phyloP scores from a whole-genome alignment of 805 yeast genomes.

The Wickerhamomyces xylosicus region DNA sequence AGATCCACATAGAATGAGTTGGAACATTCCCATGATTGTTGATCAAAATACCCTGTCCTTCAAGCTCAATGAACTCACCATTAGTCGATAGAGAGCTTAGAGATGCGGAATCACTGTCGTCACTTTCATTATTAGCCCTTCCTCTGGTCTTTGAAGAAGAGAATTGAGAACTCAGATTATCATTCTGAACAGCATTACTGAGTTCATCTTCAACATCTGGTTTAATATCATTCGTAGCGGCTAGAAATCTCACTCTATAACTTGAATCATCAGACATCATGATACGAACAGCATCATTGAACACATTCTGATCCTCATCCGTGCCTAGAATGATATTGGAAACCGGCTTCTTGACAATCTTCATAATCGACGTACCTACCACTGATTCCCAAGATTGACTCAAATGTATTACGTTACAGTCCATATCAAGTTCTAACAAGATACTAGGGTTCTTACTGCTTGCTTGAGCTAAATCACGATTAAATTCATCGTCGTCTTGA shows the following conservation, averaged over 20 bases:
- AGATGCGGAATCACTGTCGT: slow-evolving; percentile 22
- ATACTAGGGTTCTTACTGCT: slow-evolving; percentile 64
- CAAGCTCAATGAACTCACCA: slow-evolving; percentile 61
- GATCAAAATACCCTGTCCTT: slow-evolving; percentile 88
- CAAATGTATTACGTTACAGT: slow-evolving; percentile 66
- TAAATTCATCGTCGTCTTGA: slow-evolving; percentile 9
- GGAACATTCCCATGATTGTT: slow-evolving; percentile 53
- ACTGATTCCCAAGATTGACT: slow-evolving; percentile 71
- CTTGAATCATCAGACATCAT: slow-evolving; percentile 70
- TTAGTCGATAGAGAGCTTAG: slow-evolving; percentile 36
- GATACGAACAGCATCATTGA: slow-evolving; percentile 55
- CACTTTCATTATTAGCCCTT: neutral
- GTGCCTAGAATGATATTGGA: slow-evolving; percentile 56
- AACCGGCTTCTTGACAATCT: slow-evolving; percentile 48
- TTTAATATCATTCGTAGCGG: slow-evolving; percentile 25
- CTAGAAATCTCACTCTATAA: slow-evolving; percentile 66
- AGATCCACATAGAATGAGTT: slow-evolving; percentile 86
- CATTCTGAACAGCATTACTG: slow-evolving; percentile 7
- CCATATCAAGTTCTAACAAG: slow-evolving; percentile 76
- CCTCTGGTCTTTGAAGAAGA: slow-evolving; percentile 2
- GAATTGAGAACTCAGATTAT: slow-evolving; percentile 4
- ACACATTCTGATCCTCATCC: slow-evolving; percentile 54
- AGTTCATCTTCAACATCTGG: slow-evolving; percentile 17
- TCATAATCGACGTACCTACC: slow-evolving; percentile 54
- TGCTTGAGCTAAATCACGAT: slow-evolving; percentile 46